These are phyloP conservation scores for Articulospora tetracladia DNA, from an alignment of 495 filamentous ascomycete genomes.

Conservation along the genomic window DNA sequence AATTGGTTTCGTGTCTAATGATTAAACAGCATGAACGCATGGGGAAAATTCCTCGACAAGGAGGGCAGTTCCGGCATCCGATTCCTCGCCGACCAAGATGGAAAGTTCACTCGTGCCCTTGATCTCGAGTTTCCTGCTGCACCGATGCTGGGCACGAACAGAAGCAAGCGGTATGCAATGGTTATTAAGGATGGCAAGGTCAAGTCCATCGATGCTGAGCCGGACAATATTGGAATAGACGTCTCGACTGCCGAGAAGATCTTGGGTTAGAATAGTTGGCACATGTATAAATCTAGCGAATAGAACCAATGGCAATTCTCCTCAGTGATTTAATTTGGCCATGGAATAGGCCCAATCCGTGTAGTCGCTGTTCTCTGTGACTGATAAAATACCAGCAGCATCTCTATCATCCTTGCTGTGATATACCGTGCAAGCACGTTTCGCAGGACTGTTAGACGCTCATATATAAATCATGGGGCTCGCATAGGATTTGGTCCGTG, in stretches of 20 bases:
- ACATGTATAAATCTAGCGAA: background rate
- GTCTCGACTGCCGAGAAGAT: constrained; percentile 26
- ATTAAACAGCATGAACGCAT: constrained; percentile 71
- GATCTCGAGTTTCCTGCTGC: constrained; percentile 78
- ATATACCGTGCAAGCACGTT: too few relatives aligned
- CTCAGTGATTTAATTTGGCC: too few relatives aligned
- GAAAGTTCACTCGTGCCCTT: constrained; percentile 74
- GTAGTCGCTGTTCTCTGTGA: too few relatives aligned
- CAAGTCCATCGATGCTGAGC: constrained; percentile 73
- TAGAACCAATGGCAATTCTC: too few relatives aligned
- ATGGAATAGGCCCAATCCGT: too few relatives aligned
- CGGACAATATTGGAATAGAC: constrained; percentile 84
- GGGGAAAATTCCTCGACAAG: constrained; percentile 70
- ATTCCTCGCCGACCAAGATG: constrained; percentile 81
- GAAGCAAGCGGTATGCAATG: constrained; percentile 86
- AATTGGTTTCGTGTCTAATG: background rate
- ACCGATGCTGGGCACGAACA: constrained; percentile 76
- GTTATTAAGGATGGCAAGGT: constrained; percentile 74
- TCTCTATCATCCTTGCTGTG: too few relatives aligned
- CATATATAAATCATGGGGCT: too few relatives aligned
- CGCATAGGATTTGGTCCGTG: too few relatives aligned
- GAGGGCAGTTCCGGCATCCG: constrained; percentile 70
- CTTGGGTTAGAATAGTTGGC: constrained; percentile 4
- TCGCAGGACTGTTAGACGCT: too few relatives aligned
- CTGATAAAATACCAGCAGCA: too few relatives aligned